Evolutionary conservation across 1,284 basidiomycete species (phyloP).

Genomic region (Moesziomyces sp.): DNA sequence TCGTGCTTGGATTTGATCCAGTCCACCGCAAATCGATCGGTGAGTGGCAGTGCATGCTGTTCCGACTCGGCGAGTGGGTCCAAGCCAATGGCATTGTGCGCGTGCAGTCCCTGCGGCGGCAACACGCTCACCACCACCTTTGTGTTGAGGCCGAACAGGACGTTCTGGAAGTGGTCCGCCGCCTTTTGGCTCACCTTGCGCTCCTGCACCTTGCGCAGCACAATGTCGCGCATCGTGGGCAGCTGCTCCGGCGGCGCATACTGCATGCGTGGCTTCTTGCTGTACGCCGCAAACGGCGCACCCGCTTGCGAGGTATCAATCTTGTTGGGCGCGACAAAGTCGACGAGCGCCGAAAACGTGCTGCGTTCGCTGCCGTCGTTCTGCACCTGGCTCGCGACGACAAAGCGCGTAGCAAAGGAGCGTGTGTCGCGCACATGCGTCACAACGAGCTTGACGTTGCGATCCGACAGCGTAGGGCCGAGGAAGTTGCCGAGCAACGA

Average conservation of each 20-base stretch:
- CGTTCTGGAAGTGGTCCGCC: conserved; percentile 22
- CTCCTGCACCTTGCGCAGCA: conserved; percentile 29
- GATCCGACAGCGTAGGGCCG: conserved; percentile 48
- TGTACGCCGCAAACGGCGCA: conserved; percentile 33
- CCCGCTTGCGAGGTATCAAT: conserved; percentile 25
- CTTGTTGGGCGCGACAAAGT: conserved; percentile 49
- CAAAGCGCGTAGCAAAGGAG: conserved; percentile 54
- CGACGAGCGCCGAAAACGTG: conserved; percentile 47
- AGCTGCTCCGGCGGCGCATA: conserved; percentile 25
- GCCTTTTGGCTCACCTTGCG: conserved; percentile 23
- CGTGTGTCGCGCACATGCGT: conserved; percentile 50
- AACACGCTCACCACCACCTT: conserved; percentile 7
- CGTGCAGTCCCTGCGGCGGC: conserved; percentile 33
- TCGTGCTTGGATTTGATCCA: conserved; percentile 33
- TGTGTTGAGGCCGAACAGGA: conserved; percentile 30
- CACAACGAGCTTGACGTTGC: conserved; percentile 47
- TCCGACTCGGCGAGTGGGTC: conserved; percentile 26
- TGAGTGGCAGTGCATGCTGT: conserved; percentile 19
- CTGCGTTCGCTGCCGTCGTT: conserved; percentile 39
- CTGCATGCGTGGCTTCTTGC: conserved; percentile 27
- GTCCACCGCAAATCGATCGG: conserved; percentile 41
- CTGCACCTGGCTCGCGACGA: conserved; percentile 39
- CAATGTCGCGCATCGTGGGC: conserved; percentile 15
- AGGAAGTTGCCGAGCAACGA: conserved; percentile 56
- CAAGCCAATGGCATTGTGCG: conserved; percentile 24